Evolutionary conservation across 2,329 filamentous ascomycete genomes (phyloP), one percentile per base, ranked within the genome.

Genomic region (Periconia digitata): DNA sequence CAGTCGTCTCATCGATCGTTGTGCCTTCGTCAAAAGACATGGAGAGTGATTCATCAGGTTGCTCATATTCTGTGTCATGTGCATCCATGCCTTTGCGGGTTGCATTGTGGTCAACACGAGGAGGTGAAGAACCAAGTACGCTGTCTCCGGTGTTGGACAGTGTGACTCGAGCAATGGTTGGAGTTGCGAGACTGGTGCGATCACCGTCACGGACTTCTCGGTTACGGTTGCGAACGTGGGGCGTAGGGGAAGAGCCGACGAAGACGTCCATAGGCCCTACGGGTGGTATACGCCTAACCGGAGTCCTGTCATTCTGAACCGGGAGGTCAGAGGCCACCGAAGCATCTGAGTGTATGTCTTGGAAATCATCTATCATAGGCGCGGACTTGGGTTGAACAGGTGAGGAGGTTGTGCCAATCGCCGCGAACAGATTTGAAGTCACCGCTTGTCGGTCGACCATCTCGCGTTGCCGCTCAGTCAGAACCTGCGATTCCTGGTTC

Each of bases 381-480:
- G 20, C 35, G 10, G 43, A 32, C 6, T 40, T 34, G 13, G 38
- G 17, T 56, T 57, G 35, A 38, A 48, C 17, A 46, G 50, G 27
- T 44, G 50, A 44, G 15, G 64, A 62, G 15, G 43, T 53, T 13
- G 63, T 61, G 10, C 59, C 55, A 40, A 92, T 77, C 17, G 86
- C 82, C 1, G 86, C 79, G 57, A 91, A 92, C 53, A 92, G 75
- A 0, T 78, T 78, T 5, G 82, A 80, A 20, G 87, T 84, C 8
- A 71, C 71, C 39, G 79, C 79, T 64, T 95, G 90, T 42, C 86
- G 80, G 58, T 89, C 84, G 39, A 85, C 82, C 36, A 92, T 84
- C 60, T 95, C 90, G 60, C 80, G 86, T 66, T 95, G 90, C 37
- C 84, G 82, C 29, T 92, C 88, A 0, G 90, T 95, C 41, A 95